These are phyloP conservation scores for Trichoderma endophyticum DNA, from an alignment of 2,329 filamentous ascomycete species.

Conservation along the genomic window DNA sequence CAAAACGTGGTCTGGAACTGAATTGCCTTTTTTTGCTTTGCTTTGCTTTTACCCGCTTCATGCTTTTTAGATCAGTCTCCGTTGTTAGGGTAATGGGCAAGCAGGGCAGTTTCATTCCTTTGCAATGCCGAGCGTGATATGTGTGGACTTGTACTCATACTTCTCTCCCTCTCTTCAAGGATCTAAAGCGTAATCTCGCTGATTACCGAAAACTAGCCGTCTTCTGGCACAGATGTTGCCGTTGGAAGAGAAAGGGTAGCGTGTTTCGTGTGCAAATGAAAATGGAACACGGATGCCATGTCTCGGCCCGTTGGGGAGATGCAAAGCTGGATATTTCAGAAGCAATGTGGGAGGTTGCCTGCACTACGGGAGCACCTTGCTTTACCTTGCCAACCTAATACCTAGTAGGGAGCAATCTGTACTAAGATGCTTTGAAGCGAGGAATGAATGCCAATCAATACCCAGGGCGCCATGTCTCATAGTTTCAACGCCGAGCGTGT, in stretches of 20 bases:
- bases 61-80: neutral
- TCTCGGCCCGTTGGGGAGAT: slow-evolving; percentile 14
- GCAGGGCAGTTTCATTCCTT: slow-evolving; percentile 4
- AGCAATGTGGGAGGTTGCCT: neutral
- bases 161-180: neutral
- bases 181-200: neutral
- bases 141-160: neutral
- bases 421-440: neutral
- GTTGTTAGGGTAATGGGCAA: neutral
- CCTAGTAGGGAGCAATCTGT: neutral
- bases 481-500: neutral
- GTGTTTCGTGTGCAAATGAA: slow-evolving; percentile 15
- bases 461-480: neutral
- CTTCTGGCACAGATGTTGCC: neutral
- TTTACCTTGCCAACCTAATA: neutral
- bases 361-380: neutral
- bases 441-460: slow-evolving; percentile 1
- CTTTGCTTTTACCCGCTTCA: neutral
- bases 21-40: neutral
- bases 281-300: slow-evolving; percentile 17
- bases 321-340: neutral
- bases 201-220: neutral
- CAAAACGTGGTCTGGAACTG: neutral
- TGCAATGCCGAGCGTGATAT: neutral
- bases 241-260: neutral